A percentile compares a stretch with the other conserved stretches of the same genome.
Evolutionary conservation across 768 basidiomycete genomes (phyloP).

Genomic region (Amanita muscaria): DNA sequence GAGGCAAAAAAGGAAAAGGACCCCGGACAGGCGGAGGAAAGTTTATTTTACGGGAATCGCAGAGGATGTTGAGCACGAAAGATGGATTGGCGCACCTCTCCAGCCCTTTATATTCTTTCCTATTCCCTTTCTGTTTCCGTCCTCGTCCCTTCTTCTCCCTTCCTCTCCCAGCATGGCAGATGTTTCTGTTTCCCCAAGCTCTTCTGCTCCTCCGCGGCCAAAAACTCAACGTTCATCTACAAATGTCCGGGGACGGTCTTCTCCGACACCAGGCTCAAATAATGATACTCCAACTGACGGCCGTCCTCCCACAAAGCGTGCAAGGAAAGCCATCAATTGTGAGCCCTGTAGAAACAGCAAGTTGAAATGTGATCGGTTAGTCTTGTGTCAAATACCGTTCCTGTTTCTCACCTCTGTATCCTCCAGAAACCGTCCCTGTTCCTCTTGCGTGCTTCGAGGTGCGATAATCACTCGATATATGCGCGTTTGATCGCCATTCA

Average conservation of each 20-base stretch:
- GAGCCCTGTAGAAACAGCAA: constrained; percentile 84
- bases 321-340: constrained; percentile 83
- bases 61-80: constrained; percentile 5
- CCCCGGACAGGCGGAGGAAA: constrained; percentile 8
- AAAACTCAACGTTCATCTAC: constrained; percentile 33
- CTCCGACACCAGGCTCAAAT: constrained; percentile 33
- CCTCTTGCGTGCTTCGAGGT: constrained; percentile 80
- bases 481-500: constrained; percentile 13
- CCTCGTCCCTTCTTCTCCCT: constrained; percentile 17
- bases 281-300: constrained; percentile 41
- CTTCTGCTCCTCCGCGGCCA: constrained; percentile 30
- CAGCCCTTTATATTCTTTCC: constrained; percentile 19
- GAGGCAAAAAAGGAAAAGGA: neutral
- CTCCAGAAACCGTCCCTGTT: constrained; percentile 76
- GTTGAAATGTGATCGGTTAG: constrained; percentile 80
- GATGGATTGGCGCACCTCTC: constrained; percentile 11
- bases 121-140: constrained; percentile 12
- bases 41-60: constrained; percentile 7
- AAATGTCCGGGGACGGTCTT: constrained; percentile 41
- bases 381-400: constrained; percentile 11
- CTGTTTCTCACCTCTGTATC: constrained; percentile 11
- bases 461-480: constrained; percentile 17
- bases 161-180: constrained; percentile 27
- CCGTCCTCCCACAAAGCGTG: constrained; percentile 69
- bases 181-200: constrained; percentile 28